Evolutionary conservation across 805 yeast genomes (phyloP).

Genomic region (Blastobotrys chiropterorum): DNA sequence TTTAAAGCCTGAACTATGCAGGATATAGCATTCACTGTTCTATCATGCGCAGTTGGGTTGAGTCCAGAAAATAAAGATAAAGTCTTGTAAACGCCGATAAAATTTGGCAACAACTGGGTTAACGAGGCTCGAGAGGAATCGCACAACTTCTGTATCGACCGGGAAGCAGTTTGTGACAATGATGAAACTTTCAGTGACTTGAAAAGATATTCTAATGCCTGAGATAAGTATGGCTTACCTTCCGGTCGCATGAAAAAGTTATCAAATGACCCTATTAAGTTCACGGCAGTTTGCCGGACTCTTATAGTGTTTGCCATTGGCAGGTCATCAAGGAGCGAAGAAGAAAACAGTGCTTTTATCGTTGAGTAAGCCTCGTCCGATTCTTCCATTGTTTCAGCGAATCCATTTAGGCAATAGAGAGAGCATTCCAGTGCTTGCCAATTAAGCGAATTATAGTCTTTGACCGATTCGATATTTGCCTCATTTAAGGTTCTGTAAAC

Average conservation of each 20-base stretch:
- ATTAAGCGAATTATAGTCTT: conserved; percentile 12
- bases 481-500: conserved; percentile 6
- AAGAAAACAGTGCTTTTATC: conserved; percentile 24
- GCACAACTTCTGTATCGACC: conserved; percentile 48
- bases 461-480: neutral
- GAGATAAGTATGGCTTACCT: conserved; percentile 43
- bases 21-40: conserved; percentile 30
- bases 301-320: conserved; percentile 20
- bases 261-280: conserved; percentile 52
- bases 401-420: conserved; percentile 48
- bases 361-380: conserved; percentile 29
- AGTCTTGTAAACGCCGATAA: conserved; percentile 25
- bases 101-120: conserved; percentile 21
- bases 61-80: conserved; percentile 18
- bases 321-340: conserved; percentile 27
- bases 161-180: conserved; percentile 40
- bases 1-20: conserved; percentile 26
- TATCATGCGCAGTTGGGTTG: conserved; percentile 23
- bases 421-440: conserved; percentile 53
- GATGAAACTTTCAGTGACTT: conserved; percentile 28
- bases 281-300: conserved; percentile 46
- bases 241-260: conserved; percentile 47
- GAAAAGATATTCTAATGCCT: conserved; percentile 53
- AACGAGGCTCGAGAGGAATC: conserved; percentile 26
- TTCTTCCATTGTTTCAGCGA: conserved; percentile 46